Evolutionary conservation across 2,329 filamentous ascomycete genomes (phyloP).

Genomic region (Ramularia endophylla): DNA sequence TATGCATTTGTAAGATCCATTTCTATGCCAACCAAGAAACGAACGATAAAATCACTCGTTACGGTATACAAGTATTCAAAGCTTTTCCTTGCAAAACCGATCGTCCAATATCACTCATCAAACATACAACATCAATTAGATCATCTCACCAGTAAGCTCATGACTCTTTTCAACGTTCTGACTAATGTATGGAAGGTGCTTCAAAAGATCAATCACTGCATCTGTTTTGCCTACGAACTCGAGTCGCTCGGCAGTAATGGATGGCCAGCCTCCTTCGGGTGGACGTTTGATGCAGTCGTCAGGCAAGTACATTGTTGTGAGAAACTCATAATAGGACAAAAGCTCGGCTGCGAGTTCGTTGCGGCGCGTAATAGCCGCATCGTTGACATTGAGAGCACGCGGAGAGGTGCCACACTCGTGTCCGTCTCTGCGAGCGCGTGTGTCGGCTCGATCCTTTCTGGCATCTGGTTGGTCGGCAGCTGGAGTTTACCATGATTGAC

Average conservation of each 20-base stretch:
- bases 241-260: slow-evolving; percentile 3
- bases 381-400: slow-evolving; percentile 1
- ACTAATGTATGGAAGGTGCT: slow-evolving; percentile 8
- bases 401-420: neutral
- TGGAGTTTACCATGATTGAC: too few relatives aligned
- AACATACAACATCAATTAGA: too few relatives aligned
- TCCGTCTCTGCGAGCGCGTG: neutral
- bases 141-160: too few relatives aligned
- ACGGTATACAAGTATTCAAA: too few relatives aligned
- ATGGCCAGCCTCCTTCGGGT: slow-evolving; percentile 4
- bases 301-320: slow-evolving; percentile 1
- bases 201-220: slow-evolving; percentile 5
- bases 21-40: too few relatives aligned
- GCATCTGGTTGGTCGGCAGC: too few relatives aligned
- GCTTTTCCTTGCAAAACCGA: too few relatives aligned
- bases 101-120: too few relatives aligned
- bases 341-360: slow-evolving; percentile 5
- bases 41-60: too few relatives aligned
- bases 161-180: neutral
- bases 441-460: too few relatives aligned
- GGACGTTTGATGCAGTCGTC: slow-evolving; percentile 2
- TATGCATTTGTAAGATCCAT: too few relatives aligned
- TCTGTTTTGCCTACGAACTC: slow-evolving; percentile 5
- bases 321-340: slow-evolving; percentile 4
- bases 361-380: slow-evolving; percentile 1